Evolutionary conservation across 306 rosid species (phyloP).

Genomic region (Quercus mongolica): DNA sequence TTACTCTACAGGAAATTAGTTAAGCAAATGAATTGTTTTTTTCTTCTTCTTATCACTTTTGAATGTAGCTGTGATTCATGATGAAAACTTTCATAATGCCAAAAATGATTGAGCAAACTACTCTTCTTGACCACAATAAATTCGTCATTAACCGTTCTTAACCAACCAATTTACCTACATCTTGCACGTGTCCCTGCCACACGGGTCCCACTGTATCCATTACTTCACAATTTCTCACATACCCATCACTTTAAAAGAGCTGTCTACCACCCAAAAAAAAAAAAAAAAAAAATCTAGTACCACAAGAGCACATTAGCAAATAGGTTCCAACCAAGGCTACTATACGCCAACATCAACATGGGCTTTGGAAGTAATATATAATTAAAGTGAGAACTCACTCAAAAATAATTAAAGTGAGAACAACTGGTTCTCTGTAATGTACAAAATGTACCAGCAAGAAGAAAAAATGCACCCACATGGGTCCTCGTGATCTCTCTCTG

Average conservation of each 20-base stretch:
- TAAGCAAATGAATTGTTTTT: not conserved
- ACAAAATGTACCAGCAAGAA: not conserved
- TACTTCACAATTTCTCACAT: not conserved
- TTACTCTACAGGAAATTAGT: not conserved
- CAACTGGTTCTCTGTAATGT: not conserved
- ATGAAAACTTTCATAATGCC: not conserved
- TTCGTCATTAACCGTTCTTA: not conserved
- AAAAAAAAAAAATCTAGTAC: not conserved
- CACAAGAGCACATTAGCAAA: conserved; percentile 6
- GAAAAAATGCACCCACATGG: conserved; percentile 15
- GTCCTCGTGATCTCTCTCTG: conserved; percentile 33
- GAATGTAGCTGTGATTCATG: not conserved
- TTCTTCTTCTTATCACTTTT: not conserved
- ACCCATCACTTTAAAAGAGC: not conserved
- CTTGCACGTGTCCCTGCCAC: conserved; percentile 8
- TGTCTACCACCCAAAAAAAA: not conserved
- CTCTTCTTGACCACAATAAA: not conserved
- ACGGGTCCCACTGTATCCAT: not conserved
- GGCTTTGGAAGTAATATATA: conserved; percentile 1
- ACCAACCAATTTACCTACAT: not conserved
- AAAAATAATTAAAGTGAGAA: not conserved
- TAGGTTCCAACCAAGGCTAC: conserved; percentile 12
- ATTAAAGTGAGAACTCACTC: not conserved
- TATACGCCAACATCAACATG: conserved; percentile 16
- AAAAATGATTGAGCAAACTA: conserved; percentile 18